A percentile compares a stretch with the other conserved stretches of the same genome.
phyloP scores from a whole-genome alignment of 495 filamentous ascomycete species.

The Aspergillus baeticus region DNA sequence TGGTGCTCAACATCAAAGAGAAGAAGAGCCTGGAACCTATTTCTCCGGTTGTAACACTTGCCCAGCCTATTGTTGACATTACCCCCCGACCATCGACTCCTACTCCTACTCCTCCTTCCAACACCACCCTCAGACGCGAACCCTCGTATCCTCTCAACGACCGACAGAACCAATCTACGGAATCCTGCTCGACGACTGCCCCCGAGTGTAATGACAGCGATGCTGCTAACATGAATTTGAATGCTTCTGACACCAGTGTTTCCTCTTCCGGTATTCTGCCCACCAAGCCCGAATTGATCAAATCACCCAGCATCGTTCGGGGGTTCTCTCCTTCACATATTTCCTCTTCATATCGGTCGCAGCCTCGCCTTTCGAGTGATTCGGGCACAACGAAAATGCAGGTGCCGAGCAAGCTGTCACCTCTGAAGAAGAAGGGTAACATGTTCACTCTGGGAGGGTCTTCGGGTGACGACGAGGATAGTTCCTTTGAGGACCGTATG shows the following conservation, averaged over 20 bases:
- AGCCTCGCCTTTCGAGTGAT: slow-evolving; percentile 50
- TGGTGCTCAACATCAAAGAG: slow-evolving; percentile 85
- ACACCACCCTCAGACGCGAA: slow-evolving; percentile 27
- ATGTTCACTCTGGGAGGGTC: slow-evolving; percentile 76
- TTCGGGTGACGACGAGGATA: slow-evolving; percentile 79
- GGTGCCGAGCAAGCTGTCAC: slow-evolving; percentile 44
- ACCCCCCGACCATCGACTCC: slow-evolving; percentile 45
- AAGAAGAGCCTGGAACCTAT: slow-evolving; percentile 65
- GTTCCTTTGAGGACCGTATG: slow-evolving; percentile 73
- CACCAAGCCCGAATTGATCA: slow-evolving; percentile 45
- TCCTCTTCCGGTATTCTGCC: slow-evolving; percentile 39
- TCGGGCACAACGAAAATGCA: slow-evolving; percentile 46
- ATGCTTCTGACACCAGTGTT: slow-evolving; percentile 54
- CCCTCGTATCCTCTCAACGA: slow-evolving; percentile 19
- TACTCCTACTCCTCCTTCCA: slow-evolving; percentile 39
- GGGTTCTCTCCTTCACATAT: slow-evolving; percentile 83
- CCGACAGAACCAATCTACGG: slow-evolving; percentile 43
- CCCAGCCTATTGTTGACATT: slow-evolving; percentile 55
- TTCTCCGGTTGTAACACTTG: slow-evolving; percentile 39
- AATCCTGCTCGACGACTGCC: slow-evolving; percentile 55
- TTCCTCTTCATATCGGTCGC: slow-evolving; percentile 69
- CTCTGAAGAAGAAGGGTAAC: slow-evolving; percentile 55
- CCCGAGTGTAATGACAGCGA: slow-evolving; percentile 50
- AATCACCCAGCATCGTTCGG: slow-evolving; percentile 73
- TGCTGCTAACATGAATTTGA: slow-evolving; percentile 30